A percentile compares a stretch with the other conserved stretches of the same genome.
These are phyloP conservation scores for Xylaria flabelliformis DNA, from an alignment of 495 filamentous ascomycete genomes.

Conservation along the genomic window DNA sequence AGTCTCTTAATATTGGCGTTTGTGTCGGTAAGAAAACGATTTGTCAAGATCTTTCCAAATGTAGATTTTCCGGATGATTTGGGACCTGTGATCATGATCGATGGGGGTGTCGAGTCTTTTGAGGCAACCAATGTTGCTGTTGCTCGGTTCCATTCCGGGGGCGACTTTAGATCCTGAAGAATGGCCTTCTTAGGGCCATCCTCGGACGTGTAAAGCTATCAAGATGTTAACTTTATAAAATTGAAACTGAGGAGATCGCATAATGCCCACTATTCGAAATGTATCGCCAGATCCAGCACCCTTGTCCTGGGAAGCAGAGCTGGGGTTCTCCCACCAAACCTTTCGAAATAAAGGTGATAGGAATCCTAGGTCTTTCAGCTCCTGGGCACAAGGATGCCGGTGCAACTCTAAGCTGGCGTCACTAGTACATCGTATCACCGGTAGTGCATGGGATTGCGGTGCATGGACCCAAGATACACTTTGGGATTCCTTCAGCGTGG, in stretches of 20 bases:
- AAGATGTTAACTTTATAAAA: conserved; percentile 26
- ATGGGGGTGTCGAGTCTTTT: conserved; percentile 49
- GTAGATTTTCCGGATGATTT: conserved; percentile 90
- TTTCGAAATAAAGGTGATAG: conserved; percentile 74
- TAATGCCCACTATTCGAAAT: conserved; percentile 48
- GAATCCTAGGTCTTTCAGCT: conserved; percentile 62
- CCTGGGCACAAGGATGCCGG: conserved; percentile 57
- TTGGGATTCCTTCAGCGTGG: conserved; percentile 62
- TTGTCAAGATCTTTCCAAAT: conserved; percentile 76
- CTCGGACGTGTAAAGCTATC: conserved; percentile 54
- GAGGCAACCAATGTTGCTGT: conserved; percentile 46
- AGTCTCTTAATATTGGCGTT: conserved; percentile 33
- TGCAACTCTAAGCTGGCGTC: conserved; percentile 57
- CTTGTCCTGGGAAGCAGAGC: conserved; percentile 13
- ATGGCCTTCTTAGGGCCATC: conserved; percentile 51
- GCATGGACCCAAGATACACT: conserved; percentile 68
- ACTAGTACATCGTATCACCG: conserved; percentile 67
- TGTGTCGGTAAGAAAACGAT: conserved; percentile 68
- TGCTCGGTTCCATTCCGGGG: conserved; percentile 68
- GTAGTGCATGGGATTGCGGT: conserved; percentile 77
- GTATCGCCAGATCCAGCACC: conserved; percentile 28
- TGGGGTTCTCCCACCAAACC: conserved; percentile 69
- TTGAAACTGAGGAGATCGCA: neutral
- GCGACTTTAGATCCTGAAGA: conserved; percentile 66
- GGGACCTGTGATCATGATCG: conserved; percentile 74